Conservation (phyloP, 257 asterid genomes). For the Verbascum thapsus region DNA sequence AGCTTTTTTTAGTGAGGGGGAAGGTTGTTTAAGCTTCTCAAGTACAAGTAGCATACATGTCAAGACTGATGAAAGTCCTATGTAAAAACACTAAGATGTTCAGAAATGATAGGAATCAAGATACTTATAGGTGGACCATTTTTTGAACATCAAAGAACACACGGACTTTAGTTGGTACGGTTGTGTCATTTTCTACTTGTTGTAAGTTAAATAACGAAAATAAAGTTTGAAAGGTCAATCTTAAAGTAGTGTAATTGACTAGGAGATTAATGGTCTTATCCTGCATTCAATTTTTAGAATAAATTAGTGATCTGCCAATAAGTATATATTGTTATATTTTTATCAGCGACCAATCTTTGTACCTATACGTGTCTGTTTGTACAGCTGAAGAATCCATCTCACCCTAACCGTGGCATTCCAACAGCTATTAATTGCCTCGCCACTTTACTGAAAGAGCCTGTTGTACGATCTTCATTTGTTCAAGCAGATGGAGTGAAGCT, state of each 20-base stretch:
- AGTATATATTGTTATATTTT: constrained; percentile 8
- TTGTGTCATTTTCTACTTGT: constrained; percentile 3
- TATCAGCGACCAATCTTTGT: constrained; percentile 12
- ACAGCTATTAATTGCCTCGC: constrained; percentile 77
- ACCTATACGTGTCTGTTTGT: constrained; percentile 25
- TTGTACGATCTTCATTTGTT: constrained; percentile 80
- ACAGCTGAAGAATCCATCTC: constrained; percentile 88
- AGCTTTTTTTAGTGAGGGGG: background rate
- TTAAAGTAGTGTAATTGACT: constrained; percentile 6
- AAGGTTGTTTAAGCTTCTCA: constrained; percentile 1
- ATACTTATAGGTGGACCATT: background rate
- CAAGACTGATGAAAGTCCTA: background rate
- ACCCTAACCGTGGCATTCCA: constrained; percentile 78
- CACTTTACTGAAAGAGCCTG: constrained; percentile 80
- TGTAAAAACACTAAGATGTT: background rate
- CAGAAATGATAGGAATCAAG: background rate
- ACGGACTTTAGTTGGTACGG: background rate
- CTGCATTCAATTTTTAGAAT: constrained; percentile 1
- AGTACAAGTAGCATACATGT: constrained; percentile 11
- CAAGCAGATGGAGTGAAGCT: constrained; percentile 88
- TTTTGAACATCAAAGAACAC: background rate
- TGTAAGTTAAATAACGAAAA: constrained; percentile 9
- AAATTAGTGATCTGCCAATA: constrained; percentile 5
- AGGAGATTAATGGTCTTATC: constrained; percentile 15
- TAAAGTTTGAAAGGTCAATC: constrained; percentile 16